Conservation (phyloP, 208 protist genomes). For the Tetramitus jugosus region DNA sequence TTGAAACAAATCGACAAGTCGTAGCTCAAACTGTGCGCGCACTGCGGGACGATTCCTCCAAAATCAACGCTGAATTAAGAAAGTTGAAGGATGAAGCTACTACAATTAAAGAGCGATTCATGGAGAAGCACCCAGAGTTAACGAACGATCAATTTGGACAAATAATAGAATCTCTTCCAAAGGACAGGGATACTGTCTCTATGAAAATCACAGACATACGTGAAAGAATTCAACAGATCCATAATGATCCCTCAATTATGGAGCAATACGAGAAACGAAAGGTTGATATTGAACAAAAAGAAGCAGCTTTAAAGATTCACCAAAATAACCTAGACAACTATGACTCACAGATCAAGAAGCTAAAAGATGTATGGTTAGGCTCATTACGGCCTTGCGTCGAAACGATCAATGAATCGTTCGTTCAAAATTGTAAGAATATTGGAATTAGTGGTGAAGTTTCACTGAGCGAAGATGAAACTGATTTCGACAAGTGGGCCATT, state of each 20-base stretch:
- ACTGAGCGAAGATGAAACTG: constrained; percentile 3
- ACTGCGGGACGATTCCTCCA: too few relatives aligned
- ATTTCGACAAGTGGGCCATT: constrained; percentile 30
- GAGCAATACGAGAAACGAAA: neutral
- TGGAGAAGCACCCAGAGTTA: too few relatives aligned
- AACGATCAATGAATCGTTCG: constrained; percentile 6
- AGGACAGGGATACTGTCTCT: too few relatives aligned
- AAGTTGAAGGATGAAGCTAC: too few relatives aligned
- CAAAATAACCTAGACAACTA: neutral
- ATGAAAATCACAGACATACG: too few relatives aligned
- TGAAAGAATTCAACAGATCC: neutral
- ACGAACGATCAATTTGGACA: too few relatives aligned
- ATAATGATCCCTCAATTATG: neutral
- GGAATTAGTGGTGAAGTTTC: constrained; percentile 22
- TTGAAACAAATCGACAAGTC: too few relatives aligned
- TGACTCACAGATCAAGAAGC: neutral
- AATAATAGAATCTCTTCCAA: too few relatives aligned
- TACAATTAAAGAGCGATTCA: too few relatives aligned
- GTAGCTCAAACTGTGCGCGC: too few relatives aligned
- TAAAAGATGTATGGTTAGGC: constrained; percentile 12
- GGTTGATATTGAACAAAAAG: neutral
- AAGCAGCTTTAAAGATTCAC: neutral
- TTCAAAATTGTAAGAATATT: constrained; percentile 1
- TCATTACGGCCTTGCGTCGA: neutral
- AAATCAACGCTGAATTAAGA: too few relatives aligned